Evolutionary conservation across 1,139 yeast species (phyloP), one percentile per base, ranked within the genome.

Genomic region (Geotrichum klebahnii): DNA sequence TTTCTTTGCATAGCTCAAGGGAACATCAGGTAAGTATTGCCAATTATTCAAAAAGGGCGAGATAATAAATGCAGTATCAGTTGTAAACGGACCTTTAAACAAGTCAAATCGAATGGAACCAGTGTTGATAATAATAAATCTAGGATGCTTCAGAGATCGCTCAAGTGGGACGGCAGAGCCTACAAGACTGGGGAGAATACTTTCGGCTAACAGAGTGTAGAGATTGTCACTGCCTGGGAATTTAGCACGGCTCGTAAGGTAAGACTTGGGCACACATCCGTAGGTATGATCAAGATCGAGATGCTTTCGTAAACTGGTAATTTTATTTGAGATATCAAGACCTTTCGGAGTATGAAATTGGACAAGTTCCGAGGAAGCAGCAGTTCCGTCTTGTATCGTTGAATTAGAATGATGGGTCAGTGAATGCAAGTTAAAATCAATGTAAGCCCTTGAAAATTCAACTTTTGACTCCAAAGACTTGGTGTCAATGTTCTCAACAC

Each of bases 71-170:
- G 85, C 84, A 0, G 94, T 76, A 66, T 90, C 96, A 39, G 73
- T 69, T 0, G 96, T 89, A 63, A 84, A 92, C 1, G 83, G 81
- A 0, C 97, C 98, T 64, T 83, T 80, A 69, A 84, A 85, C 50
- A 92, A 68, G 64, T 92, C 97, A 64, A 87, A 92, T 46, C 98
- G 77, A 3, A 92, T 76, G 0, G 95, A 84, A 0, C 97, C 97
- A 0, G 97, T 84, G 62, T 92, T 92, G 53, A 88, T 79, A 43
- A 86, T 69, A 29, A 88, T 76, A 23, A 81, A 70, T 53, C 96
- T 72, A 24, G 85, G 78, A 20, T 55, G 56, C 2, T 54, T 54
- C 2, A 33, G 16, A 9, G 55, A 43, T 9, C 56, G 55, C 9
- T 44, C 52, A 10, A 43, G 26, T 2, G 53, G 23, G n/a, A 59